Percentiles rank a stretch among this genome's conserved stretches.
Evolutionary conservation across 257 asterid species (phyloP).

Genomic region (Fraxinus quadrangulata): DNA sequence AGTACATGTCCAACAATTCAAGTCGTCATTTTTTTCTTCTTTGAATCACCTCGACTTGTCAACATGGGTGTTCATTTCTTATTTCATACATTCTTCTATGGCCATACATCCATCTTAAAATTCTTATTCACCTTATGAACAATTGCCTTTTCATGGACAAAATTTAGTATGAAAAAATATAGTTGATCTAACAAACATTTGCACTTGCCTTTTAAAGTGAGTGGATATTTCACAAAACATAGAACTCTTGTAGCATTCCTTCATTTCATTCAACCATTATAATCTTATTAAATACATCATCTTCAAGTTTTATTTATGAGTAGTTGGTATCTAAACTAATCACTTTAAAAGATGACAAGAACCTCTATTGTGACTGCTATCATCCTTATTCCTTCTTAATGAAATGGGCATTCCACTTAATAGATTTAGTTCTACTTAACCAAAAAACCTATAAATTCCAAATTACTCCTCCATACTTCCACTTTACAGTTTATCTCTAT

Average conservation of each 20-base stretch:
- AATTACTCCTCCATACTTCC: neutral
- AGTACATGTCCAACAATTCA: neutral
- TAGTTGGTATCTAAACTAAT: neutral
- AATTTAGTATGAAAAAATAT: too few relatives aligned
- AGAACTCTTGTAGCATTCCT: neutral
- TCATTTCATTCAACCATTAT: neutral
- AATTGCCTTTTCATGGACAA: neutral
- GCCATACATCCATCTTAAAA: neutral
- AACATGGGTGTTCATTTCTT: neutral
- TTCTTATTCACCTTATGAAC: too few relatives aligned
- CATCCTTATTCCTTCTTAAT: neutral
- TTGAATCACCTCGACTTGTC: neutral
- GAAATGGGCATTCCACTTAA: neutral
- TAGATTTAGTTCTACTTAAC: neutral
- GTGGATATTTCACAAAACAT: neutral
- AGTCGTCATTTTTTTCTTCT: neutral
- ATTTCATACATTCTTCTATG: neutral
- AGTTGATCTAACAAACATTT: neutral
- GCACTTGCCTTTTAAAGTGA: neutral
- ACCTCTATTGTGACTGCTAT: neutral
- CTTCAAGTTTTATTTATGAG: neutral
- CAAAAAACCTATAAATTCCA: neutral
- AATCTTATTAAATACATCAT: neutral
- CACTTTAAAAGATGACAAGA: neutral
- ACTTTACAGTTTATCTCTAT: neutral